Base-by-base conservation (phyloP, 768 basidiomycete species). In the Cyathus striatus region DNA sequence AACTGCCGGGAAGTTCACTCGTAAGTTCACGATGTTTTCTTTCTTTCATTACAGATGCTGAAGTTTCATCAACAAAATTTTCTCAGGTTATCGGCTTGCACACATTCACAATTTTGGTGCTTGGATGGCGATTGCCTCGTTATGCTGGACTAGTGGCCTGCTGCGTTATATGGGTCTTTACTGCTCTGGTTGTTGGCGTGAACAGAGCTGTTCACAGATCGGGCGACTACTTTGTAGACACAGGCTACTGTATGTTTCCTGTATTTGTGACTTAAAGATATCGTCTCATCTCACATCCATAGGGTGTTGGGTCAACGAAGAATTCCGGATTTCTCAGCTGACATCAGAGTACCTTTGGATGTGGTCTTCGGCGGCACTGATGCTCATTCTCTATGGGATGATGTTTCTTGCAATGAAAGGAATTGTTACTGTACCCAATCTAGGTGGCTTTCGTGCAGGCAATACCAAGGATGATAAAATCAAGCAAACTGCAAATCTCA, bases 291-390 rank as follows among this genome's bases (percentile, higher is more conserved):
- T 13, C 14, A 3, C 21, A 18, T 27, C 23, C n/a, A 3, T 47
- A 75, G 75, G 75, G 77, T 77, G 77, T 48, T 78, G 77, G 76
- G 76, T 78, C 32, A 44, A 49, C 3, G 27, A 51, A 3, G 44
- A 56, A 0, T 73, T 60, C 47, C 45, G 44, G 12, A 52, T 53
- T 4, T 67, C 75, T 45, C 62, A 62, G 37, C 69, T 76, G 10
- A 64, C 64, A 6, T 62, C 75, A 3, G 76, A 76, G 44, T 78
- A 76, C 44, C 42, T 73, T n/a, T 77, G 74, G 72, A 56, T 76
- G 32, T 79, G 77, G 76, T 41, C 69, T 5, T 58, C 75, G 0
- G 71, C 65, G 2, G 51, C 70, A 23, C 38, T 64, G 9, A 71
- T 72, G 57, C 37, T 70, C 27, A 40, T 72, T 10, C 59, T 76